A percentile compares a stretch with the other conserved stretches of the same genome.
These are phyloP conservation scores for Nemophila menziesii DNA, from an alignment of 257 asterid species.

Conservation along the genomic window DNA sequence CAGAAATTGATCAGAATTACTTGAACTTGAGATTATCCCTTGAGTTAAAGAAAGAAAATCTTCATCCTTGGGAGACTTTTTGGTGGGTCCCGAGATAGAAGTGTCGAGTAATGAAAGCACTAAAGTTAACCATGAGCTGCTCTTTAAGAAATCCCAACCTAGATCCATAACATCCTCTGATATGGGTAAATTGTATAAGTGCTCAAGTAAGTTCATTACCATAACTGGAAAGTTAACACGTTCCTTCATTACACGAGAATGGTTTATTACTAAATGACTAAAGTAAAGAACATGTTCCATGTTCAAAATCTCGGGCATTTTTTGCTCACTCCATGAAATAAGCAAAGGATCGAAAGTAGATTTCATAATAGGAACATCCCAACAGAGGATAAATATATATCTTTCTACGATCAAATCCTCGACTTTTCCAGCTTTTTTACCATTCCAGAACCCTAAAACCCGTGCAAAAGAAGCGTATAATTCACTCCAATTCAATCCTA, in stretches of 20 bases:
- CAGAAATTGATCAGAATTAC: slow-evolving; percentile 38
- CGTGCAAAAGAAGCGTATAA: slow-evolving; percentile 35
- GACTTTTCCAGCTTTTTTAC: slow-evolving; percentile 43
- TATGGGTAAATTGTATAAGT: slow-evolving; percentile 32
- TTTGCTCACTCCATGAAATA: slow-evolving; percentile 22
- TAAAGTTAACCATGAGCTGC: slow-evolving; percentile 73
- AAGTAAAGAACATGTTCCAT: slow-evolving; percentile 44
- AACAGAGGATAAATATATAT: slow-evolving; percentile 81
- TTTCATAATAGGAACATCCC: slow-evolving; percentile 56
- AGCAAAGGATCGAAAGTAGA: slow-evolving; percentile 31
- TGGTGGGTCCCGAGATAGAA: slow-evolving; percentile 33
- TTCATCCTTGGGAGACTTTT: slow-evolving; percentile 25
- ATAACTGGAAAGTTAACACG: slow-evolving; percentile 31
- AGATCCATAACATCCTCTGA: slow-evolving; percentile 40
- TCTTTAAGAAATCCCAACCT: slow-evolving; percentile 67
- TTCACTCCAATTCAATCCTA: slow-evolving; percentile 52
- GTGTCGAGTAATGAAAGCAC: slow-evolving; percentile 46
- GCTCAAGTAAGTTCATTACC: slow-evolving; percentile 52
- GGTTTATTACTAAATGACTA: slow-evolving; percentile 43
- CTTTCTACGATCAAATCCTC: slow-evolving; percentile 84
- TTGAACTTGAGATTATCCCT: slow-evolving; percentile 30
- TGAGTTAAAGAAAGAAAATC: slow-evolving; percentile 41
- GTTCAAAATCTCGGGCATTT: slow-evolving; percentile 34
- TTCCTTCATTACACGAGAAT: slow-evolving; percentile 20
- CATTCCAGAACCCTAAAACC: slow-evolving; percentile 67